Evolutionary conservation across 352 stramenopile genomes (phyloP).

Genomic region (Phytophthora cajani): DNA sequence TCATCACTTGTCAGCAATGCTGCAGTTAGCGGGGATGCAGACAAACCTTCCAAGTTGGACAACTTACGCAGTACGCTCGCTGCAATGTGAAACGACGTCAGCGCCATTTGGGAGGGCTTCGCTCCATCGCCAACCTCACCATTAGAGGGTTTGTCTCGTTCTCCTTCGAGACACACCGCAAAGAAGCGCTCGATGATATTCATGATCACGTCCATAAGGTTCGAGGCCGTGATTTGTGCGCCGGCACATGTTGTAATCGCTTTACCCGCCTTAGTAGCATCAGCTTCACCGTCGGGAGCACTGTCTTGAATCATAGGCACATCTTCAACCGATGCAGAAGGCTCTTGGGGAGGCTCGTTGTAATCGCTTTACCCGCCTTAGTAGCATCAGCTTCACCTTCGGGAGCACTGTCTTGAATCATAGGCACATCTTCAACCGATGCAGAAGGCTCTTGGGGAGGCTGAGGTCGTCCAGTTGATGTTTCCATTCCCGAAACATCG

Average conservation of each 20-base stretch:
- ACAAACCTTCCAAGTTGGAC: slow-evolving; percentile 73
- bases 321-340: slow-evolving; percentile 30
- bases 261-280: slow-evolving; percentile 20
- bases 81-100: slow-evolving; percentile 74
- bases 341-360: background rate
- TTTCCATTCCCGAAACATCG: slow-evolving; percentile 24
- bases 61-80: slow-evolving; percentile 65
- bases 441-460: background rate
- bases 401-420: slow-evolving; percentile 29
- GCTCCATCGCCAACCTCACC: background rate
- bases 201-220: slow-evolving; percentile 63
- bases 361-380: slow-evolving; percentile 28
- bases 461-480: slow-evolving; percentile 1
- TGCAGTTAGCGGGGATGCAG: slow-evolving; percentile 66
- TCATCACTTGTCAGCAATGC: slow-evolving; percentile 67
- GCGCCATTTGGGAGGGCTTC: slow-evolving; percentile 59
- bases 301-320: slow-evolving; percentile 38
- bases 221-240: slow-evolving; percentile 41
- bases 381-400: slow-evolving; percentile 14
- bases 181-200: slow-evolving; percentile 57
- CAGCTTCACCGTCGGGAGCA: slow-evolving; percentile 10
- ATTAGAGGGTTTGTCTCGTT: slow-evolving; percentile 7
- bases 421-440: slow-evolving; percentile 37
- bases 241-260: slow-evolving; percentile 36
- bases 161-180: slow-evolving; percentile 32